Conservation (phyloP, 192 early-diverging fungal species). For the Spinellus fusiger region DNA sequence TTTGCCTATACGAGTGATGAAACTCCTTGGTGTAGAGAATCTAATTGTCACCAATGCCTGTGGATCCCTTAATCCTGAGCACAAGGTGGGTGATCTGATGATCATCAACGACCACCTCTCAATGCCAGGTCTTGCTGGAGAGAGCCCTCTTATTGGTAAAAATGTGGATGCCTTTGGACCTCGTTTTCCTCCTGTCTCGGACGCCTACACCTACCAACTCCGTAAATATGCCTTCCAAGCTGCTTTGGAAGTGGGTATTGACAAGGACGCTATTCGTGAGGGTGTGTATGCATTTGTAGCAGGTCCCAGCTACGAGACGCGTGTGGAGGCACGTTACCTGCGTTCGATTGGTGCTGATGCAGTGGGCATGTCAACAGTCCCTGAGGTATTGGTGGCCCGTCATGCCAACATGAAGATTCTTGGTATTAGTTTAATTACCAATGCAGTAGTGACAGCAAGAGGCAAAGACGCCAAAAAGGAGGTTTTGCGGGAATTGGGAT, state of each 20-base stretch:
- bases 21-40: slow-evolving; percentile 70
- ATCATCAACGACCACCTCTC: slow-evolving; percentile 77
- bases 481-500: slow-evolving; percentile 13
- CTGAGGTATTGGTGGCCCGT: slow-evolving; percentile 79
- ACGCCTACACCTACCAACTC: slow-evolving; percentile 77
- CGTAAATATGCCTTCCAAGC: slow-evolving; percentile 67
- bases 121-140: slow-evolving; percentile 65
- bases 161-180: slow-evolving; percentile 80
- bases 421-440: slow-evolving; percentile 77
- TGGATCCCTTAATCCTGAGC: slow-evolving; percentile 68
- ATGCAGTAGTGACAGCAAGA: slow-evolving; percentile 43
- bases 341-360: slow-evolving; percentile 69
- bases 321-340: slow-evolving; percentile 75
- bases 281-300: slow-evolving; percentile 77
- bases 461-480: slow-evolving; percentile 40
- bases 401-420: slow-evolving; percentile 79
- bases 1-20: slow-evolving; percentile 83
- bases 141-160: slow-evolving; percentile 78
- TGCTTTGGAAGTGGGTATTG: slow-evolving; percentile 40
- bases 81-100: slow-evolving; percentile 83
- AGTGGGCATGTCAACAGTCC: slow-evolving; percentile 86
- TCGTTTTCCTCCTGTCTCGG: slow-evolving; percentile 79
- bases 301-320: slow-evolving; percentile 91
- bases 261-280: slow-evolving; percentile 56
- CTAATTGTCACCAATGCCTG: slow-evolving; percentile 83